phyloP scores from a whole-genome alignment of 2,329 filamentous ascomycete genomes.

The Paecilomyces dactylethromorphus region DNA sequence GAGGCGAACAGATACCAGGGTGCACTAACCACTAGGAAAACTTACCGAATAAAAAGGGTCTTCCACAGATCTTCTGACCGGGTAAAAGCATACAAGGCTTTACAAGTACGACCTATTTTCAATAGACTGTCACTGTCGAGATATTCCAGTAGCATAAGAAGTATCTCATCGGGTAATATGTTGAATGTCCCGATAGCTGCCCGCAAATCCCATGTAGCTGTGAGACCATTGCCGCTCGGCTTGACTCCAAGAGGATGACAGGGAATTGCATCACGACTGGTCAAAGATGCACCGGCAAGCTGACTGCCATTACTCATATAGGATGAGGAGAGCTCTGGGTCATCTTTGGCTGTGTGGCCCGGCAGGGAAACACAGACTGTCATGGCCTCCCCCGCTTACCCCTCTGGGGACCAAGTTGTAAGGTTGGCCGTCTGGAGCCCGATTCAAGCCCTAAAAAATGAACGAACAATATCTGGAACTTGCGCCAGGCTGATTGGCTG shows the following conservation, averaged over 20 bases:
- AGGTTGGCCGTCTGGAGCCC: background rate
- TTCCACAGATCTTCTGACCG: slow-evolving; percentile 87
- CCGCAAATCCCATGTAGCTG: slow-evolving; percentile 60
- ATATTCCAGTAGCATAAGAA: slow-evolving; percentile 68
- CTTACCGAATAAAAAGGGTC: slow-evolving; percentile 75
- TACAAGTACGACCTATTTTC: slow-evolving; percentile 69
- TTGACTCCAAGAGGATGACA: slow-evolving; percentile 78
- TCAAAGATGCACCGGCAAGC: slow-evolving; percentile 22
- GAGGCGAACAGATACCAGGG: background rate
- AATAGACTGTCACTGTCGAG: slow-evolving; percentile 60
- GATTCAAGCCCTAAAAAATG: background rate
- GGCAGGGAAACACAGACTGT: slow-evolving; percentile 25
- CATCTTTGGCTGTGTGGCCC: slow-evolving; percentile 11
- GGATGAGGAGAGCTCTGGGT: slow-evolving; percentile 1
- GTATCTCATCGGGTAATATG: slow-evolving; percentile 70
- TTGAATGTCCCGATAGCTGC: slow-evolving; percentile 59
- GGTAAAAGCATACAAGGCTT: slow-evolving; percentile 78
- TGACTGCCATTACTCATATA: slow-evolving; percentile 6
- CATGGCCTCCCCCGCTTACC: slow-evolving; percentile 16
- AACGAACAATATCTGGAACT: slow-evolving; percentile 1
- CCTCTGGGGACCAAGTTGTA: background rate
- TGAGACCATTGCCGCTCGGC: slow-evolving; percentile 77
- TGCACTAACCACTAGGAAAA: slow-evolving; percentile 17
- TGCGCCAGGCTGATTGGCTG: background rate
- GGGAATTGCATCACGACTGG: slow-evolving; percentile 54